Base-by-base conservation (phyloP, 2,329 filamentous ascomycete species). In the Pseudovirgaria hyperparasitica region DNA sequence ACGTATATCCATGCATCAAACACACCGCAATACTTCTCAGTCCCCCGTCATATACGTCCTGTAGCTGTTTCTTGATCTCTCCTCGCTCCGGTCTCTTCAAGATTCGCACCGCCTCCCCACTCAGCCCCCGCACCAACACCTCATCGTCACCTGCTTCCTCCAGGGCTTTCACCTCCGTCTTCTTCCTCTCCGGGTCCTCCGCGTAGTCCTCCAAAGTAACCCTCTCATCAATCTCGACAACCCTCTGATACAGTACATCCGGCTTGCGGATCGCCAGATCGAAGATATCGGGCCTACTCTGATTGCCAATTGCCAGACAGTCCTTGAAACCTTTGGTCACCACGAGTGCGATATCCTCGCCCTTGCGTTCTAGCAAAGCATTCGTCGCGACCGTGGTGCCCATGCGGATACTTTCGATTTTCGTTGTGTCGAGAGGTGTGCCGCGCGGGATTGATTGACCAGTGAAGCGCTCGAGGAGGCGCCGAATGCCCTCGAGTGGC, bases 371-470 rank as follows among this genome's bases (percentile, higher is more conserved):
- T 2, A 94, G 65, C 30, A 94, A 57, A 0, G 86, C 86, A 52
- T 94, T 94, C 1, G 86, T 94, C 7, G 86, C 86, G 9, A 94
- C 85, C 0, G 86, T 94, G 2, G 86, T 94, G 23, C 86, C 86
- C 86, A 94, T 94, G 25, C 86, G 77, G 49, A 94, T 93, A 29
- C 80, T 85, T 41, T 90, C 82, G 41, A 94, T 92, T 45, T 75
- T 60, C 11, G 74, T 71, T 1, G 85, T 93, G 51, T 93, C 84
- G 6, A 93, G 61, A 1, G 79, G 62, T 48, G 85, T 64, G 15
- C 82, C 84, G 25, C 85, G 74, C 4, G 82, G 81, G 23, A 92
- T 85, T 4, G 87, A 76, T 31, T 68, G 66, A 28, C 68, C 66
- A 2, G 75, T 72, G 52, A 92, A 92, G 41, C 72, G 75, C 38